Conservation (phyloP, 2,329 filamentous ascomycete genomes). For the Neofusicoccum ribis region DNA sequence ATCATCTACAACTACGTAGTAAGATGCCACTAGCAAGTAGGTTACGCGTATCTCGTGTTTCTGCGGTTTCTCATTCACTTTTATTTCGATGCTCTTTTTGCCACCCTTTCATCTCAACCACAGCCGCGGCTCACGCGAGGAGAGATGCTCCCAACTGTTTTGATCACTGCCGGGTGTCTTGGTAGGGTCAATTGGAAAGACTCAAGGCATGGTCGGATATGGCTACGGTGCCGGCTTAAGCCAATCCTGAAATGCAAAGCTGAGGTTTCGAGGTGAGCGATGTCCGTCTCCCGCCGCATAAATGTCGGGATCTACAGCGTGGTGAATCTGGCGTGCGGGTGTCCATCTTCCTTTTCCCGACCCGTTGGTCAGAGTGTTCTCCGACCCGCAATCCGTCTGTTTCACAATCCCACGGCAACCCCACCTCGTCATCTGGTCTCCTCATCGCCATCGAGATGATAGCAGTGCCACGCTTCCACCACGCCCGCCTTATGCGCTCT, state of each 20-base stretch:
- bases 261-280: not conserved
- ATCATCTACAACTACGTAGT: not conserved
- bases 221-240: too few relatives aligned
- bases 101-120: not conserved
- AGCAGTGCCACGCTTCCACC: too few relatives aligned
- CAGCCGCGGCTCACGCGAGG: not conserved
- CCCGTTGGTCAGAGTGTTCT: not conserved
- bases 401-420: not conserved
- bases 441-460: not conserved
- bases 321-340: not conserved
- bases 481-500: not conserved
- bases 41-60: not conserved
- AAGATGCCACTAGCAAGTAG: not conserved
- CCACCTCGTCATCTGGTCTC: not conserved
- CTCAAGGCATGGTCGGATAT: too few relatives aligned
- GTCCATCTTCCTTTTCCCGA: not conserved
- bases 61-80: not conserved
- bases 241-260: too few relatives aligned
- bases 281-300: not conserved
- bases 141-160: not conserved
- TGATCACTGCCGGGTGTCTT: too few relatives aligned
- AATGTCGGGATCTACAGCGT: slow-evolving; percentile 1
- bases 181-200: too few relatives aligned
- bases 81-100: slow-evolving; percentile 1
- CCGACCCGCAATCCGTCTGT: not conserved